Evolutionary conservation across 1,284 basidiomycete species (phyloP), one percentile per base, ranked within the genome.

Genomic region (Tilletia horrida): DNA sequence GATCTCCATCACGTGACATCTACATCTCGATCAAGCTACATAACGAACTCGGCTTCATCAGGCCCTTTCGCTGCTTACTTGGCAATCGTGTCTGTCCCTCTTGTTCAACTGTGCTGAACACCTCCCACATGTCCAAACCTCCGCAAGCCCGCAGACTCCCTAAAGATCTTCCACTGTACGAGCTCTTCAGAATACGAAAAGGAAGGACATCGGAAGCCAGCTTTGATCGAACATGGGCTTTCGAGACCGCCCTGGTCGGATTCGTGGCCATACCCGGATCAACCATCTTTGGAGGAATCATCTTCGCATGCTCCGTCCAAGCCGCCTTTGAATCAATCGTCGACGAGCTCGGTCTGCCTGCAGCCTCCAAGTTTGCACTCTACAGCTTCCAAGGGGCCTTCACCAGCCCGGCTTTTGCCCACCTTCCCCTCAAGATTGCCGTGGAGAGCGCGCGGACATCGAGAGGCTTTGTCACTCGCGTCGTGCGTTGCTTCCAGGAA

Each of bases 381-480:
- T 59, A 59, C 27, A 31, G 27, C 27, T 59, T 31, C 55, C 55
- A 59, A 35, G 55, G 55, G 27, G 27, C 55, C 29, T 59, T 59
- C 29, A 25, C 35, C 55, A 29, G 55, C 4, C 55, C 55, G 13
- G 55, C 55, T 2, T 21, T 35, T 16, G 27, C 55, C 14, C 23
- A 35, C 9, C 27, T 4, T 35, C 27, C 55, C 11, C 9, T 59
- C 27, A 25, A 29, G 14, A 59, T 59, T 29, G 18, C 27, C 6
- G 55, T 59, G 27, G 31, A 25, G 11, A 3, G 27, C 2, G 16
- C 35, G 0, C 55, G 55, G 31, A 29, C 55, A 13, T 31, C 55
- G 16, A 11, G 55, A 18, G 35, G 55, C 55, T 59, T 59, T 29
- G 55, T 59, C 55, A 59, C 55, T 14, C 55, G 55, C 3, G 6